Conservation (phyloP, 352 stramenopile species). For the Elongisporangium undulatum region DNA sequence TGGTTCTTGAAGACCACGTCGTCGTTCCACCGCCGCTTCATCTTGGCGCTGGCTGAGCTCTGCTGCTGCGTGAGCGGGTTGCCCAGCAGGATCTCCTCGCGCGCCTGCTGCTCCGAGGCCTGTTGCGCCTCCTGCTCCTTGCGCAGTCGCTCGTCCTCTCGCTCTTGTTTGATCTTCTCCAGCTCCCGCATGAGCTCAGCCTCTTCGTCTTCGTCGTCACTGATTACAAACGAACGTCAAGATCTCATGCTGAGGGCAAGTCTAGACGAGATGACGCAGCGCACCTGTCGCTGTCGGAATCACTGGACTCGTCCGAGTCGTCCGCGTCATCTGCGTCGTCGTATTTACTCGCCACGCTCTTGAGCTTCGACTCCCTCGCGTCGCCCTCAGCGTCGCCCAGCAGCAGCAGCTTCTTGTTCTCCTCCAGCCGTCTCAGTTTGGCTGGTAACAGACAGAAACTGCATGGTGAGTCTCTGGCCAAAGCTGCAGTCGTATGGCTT, state of each 20-base stretch:
- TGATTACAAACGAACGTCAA: conserved; percentile 6
- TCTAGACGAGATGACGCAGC: background rate
- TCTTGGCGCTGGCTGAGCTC: conserved; percentile 39
- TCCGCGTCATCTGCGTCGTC: conserved; percentile 88
- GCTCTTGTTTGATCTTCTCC: conserved; percentile 97
- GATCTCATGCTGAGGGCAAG: background rate
- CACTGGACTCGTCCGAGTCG: conserved; percentile 55
- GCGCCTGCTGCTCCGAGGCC: conserved; percentile 70
- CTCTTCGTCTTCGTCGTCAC: conserved; percentile 96
- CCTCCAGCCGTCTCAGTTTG: conserved; percentile 62
- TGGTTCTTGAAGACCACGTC: conserved; percentile 99
- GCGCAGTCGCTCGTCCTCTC: conserved; percentile 89
- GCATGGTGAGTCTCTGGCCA: conserved; percentile 4
- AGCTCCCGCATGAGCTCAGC: conserved; percentile 96
- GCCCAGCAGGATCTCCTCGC: conserved; percentile 91
- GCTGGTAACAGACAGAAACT: conserved; percentile 17
- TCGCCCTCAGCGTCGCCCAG: conserved; percentile 70
- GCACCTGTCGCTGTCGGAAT: conserved; percentile 74
- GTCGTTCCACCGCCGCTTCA: conserved; percentile 99
- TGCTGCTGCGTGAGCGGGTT: conserved; percentile 88
- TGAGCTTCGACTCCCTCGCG: conserved; percentile 79
- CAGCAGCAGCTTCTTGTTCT: conserved; percentile 81
- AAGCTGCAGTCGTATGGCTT: background rate
- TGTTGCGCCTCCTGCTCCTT: conserved; percentile 88
- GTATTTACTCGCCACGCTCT: conserved; percentile 87